These are phyloP conservation scores for Lepidopterella palustris DNA, from an alignment of 495 filamentous ascomycete genomes.

Conservation along the genomic window DNA sequence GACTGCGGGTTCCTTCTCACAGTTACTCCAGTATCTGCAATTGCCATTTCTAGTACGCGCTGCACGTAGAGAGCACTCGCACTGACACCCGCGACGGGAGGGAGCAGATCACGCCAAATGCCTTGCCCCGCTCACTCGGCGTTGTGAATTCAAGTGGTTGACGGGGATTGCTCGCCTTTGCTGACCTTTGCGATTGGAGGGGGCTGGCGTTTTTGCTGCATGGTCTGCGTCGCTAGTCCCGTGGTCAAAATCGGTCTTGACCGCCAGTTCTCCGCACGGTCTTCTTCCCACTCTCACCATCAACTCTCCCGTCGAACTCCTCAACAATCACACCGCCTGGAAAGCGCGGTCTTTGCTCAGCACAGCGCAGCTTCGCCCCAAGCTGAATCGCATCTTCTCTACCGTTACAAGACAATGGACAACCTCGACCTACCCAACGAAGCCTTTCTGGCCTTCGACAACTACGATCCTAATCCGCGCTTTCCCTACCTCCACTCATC, in stretches of 20 bases:
- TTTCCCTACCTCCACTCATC: background rate
- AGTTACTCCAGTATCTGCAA: too few species aligned
- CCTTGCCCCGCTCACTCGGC: background rate
- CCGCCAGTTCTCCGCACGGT: constrained; percentile 18
- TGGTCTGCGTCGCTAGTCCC: constrained; percentile 11
- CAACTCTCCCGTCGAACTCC: background rate
- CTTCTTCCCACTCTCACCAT: background rate
- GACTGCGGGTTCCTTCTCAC: too few species aligned
- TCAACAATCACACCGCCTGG: background rate
- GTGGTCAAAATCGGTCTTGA: constrained; percentile 3
- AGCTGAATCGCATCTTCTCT: background rate
- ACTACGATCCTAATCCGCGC: background rate
- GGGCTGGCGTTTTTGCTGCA: constrained; percentile 9
- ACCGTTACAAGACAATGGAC: constrained; percentile 18
- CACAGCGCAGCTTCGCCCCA: background rate
- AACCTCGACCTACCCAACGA: constrained; percentile 24
- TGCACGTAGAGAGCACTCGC: background rate
- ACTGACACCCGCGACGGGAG: constrained; percentile 5
- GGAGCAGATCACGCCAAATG: constrained; percentile 7
- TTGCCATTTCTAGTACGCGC: background rate
- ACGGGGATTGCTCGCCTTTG: background rate
- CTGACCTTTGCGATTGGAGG: background rate
- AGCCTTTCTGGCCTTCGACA: constrained; percentile 19
- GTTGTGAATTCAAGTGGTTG: background rate
- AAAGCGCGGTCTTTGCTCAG: background rate